These are phyloP conservation scores for Xylaria venustula DNA, from an alignment of 495 filamentous ascomycete species.

Conservation along the genomic window DNA sequence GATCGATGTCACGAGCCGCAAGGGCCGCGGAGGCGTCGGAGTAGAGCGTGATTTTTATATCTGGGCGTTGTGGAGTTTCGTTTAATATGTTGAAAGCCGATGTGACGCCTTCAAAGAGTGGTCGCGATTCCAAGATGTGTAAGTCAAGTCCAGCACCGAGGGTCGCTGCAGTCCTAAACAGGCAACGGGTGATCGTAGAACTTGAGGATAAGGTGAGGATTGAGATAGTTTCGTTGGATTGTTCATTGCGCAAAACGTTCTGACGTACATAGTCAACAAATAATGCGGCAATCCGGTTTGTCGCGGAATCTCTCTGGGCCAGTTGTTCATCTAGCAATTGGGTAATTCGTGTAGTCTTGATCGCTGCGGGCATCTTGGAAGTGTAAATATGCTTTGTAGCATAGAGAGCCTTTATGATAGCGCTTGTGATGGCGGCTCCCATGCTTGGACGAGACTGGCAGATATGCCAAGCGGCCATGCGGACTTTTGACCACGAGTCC, in stretches of 20 bases:
- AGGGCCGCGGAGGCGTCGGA: conserved; percentile 61
- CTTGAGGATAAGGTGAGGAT: conserved; percentile 61
- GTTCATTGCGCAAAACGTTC: conserved; percentile 13
- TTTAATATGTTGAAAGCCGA: conserved; percentile 49
- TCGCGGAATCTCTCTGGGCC: conserved; percentile 16
- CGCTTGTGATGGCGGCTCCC: conserved; percentile 57
- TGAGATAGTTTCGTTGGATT: conserved; percentile 30
- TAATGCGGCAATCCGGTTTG: conserved; percentile 31
- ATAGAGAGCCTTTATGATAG: conserved; percentile 45
- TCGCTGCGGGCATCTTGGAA: conserved; percentile 19
- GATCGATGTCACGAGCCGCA: conserved; percentile 45
- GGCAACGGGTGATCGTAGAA: conserved; percentile 52
- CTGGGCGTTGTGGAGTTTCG: conserved; percentile 23
- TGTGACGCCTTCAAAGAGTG: conserved; percentile 62
- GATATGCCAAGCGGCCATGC: conserved; percentile 62
- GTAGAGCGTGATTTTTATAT: conserved; percentile 48
- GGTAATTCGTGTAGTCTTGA: conserved; percentile 35
- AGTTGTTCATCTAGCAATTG: conserved; percentile 21
- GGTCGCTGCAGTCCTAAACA: conserved; percentile 21
- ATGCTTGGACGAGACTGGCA: conserved; percentile 64
- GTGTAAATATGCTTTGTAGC: conserved; percentile 27
- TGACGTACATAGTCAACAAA: conserved; percentile 28
- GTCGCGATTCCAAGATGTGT: conserved; percentile 63
- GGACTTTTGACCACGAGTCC: conserved; percentile 55
- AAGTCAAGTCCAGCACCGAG: conserved; percentile 45